Conservation (phyloP, 78 protist species). For the Polysphondylium violaceum region DNA sequence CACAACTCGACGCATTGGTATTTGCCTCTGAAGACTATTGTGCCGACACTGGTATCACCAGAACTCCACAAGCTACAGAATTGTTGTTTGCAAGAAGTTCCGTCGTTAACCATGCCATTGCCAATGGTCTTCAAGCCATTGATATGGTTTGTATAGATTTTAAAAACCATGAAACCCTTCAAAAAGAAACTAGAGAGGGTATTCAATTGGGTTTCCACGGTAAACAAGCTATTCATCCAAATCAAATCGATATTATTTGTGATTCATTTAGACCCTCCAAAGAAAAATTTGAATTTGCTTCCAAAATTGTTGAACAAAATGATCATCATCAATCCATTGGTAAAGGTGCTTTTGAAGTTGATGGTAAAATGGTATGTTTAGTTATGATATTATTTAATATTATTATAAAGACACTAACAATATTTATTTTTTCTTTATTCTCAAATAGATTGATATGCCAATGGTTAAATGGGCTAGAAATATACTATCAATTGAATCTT, state of each 20-base stretch:
- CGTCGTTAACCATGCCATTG: slow-evolving; percentile 72
- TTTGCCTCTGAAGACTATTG: slow-evolving; percentile 83
- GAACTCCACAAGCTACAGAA: slow-evolving; percentile 64
- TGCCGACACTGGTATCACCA: slow-evolving; percentile 82
- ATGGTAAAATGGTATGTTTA: slow-evolving; percentile 88
- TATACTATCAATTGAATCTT: slow-evolving; percentile 45
- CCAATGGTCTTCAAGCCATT: slow-evolving; percentile 76
- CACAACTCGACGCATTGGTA: slow-evolving; percentile 50
- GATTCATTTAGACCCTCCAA: slow-evolving; percentile 59
- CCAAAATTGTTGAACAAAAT: slow-evolving; percentile 68
- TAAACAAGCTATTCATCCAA: slow-evolving; percentile 84
- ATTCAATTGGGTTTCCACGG: slow-evolving; percentile 81
- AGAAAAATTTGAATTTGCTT: slow-evolving; percentile 63
- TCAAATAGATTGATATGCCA: slow-evolving; percentile 83
- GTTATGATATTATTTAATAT: no score
- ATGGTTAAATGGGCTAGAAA: slow-evolving; percentile 81
- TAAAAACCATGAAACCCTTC: slow-evolving; percentile 53
- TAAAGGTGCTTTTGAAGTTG: slow-evolving; percentile 83
- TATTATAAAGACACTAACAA: no score
- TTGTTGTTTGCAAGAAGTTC: slow-evolving; percentile 63
- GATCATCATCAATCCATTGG: slow-evolving; percentile 65
- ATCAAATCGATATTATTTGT: slow-evolving; percentile 73
- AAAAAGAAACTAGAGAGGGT: slow-evolving; percentile 59
- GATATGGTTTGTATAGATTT: slow-evolving; percentile 83
- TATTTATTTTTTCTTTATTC: no score